These are phyloP conservation scores for Leptosphaerulina australis DNA, from an alignment of 2,329 filamentous ascomycete genomes.

Conservation along the genomic window DNA sequence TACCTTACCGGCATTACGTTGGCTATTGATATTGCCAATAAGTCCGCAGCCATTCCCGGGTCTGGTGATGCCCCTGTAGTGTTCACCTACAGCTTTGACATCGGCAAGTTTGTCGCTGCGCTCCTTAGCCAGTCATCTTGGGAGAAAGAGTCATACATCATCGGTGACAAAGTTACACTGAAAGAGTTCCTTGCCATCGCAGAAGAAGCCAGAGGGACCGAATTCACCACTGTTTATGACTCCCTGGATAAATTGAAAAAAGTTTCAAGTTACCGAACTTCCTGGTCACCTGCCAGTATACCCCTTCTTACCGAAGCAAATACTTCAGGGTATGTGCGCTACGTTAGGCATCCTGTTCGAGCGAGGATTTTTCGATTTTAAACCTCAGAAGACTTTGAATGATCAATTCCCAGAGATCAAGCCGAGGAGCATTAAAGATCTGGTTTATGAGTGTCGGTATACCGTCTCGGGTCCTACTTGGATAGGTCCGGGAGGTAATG, in stretches of 20 bases:
- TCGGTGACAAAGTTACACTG: constrained; percentile 55
- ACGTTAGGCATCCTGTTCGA: constrained; percentile 6
- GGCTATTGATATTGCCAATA: constrained; percentile 18
- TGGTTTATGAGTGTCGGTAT: no score
- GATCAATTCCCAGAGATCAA: no score
- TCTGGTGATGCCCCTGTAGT: constrained; percentile 18
- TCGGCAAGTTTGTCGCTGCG: constrained; percentile 16
- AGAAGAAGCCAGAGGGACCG: constrained; percentile 48
- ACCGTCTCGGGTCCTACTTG: no score
- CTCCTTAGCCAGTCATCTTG: constrained; percentile 26
- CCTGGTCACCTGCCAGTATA: constrained; percentile 14
- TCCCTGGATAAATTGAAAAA: constrained; percentile 17
- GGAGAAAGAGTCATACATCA: constrained; percentile 43
- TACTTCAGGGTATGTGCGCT: constrained; percentile 3
- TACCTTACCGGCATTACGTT: constrained; percentile 4
- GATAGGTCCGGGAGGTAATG: no score
- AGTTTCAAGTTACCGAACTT: constrained; percentile 22
- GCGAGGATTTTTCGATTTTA: constrained; percentile 3
- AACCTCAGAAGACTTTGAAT: no score
- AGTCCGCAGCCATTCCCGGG: constrained; percentile 22
- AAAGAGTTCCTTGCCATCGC: constrained; percentile 54
- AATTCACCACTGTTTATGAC: constrained; percentile 23
- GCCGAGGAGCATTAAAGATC: no score
- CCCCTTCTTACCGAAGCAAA: constrained; percentile 16
- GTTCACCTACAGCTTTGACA: constrained; percentile 24